phyloP scores from a whole-genome alignment of 2,329 filamentous ascomycete species.

The Aspergillus costaricaensis region DNA sequence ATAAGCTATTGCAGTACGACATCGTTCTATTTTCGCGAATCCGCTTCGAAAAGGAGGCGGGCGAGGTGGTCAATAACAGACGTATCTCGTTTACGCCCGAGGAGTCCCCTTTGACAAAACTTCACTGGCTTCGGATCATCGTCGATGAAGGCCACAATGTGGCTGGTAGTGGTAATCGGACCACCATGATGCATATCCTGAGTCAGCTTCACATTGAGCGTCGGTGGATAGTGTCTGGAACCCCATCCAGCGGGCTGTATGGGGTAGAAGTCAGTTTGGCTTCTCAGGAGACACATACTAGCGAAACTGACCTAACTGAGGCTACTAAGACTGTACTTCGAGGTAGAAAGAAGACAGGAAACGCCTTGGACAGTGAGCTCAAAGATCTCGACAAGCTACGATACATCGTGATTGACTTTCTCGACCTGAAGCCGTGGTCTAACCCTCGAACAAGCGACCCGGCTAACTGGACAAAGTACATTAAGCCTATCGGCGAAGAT shows the following conservation, averaged over 20 bases:
- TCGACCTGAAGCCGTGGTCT: slow-evolving; percentile 78
- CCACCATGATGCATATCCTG: slow-evolving; percentile 58
- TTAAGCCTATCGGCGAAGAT: slow-evolving; percentile 62
- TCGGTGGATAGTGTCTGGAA: slow-evolving; percentile 88
- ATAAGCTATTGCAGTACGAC: slow-evolving; percentile 67
- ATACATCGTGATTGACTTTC: slow-evolving; percentile 67
- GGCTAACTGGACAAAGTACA: slow-evolving; percentile 71
- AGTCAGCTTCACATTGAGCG: slow-evolving; percentile 63
- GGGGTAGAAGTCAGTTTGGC: slow-evolving; percentile 67
- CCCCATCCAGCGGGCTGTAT: slow-evolving; percentile 79
- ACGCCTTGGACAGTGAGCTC: slow-evolving; percentile 55
- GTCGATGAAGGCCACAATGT: slow-evolving; percentile 91
- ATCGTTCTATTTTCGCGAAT: slow-evolving; percentile 75
- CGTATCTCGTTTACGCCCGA: slow-evolving; percentile 50
- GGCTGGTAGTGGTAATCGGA: slow-evolving; percentile 65
- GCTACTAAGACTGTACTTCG: slow-evolving; percentile 34
- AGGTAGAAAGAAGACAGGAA: slow-evolving; percentile 39
- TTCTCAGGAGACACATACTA: slow-evolving; percentile 40
- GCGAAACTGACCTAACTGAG: slow-evolving; percentile 38
- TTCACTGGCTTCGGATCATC: slow-evolving; percentile 87
- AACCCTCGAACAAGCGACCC: slow-evolving; percentile 61
- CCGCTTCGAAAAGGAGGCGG: slow-evolving; percentile 70
- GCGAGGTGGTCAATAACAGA: slow-evolving; percentile 53
- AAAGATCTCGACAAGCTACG: slow-evolving; percentile 69
- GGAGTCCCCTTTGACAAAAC: slow-evolving; percentile 63